Evolutionary conservation across 2,329 filamentous ascomycete genomes (phyloP), one percentile per base, ranked within the genome.

Genomic region (Colletotrichum siamense): DNA sequence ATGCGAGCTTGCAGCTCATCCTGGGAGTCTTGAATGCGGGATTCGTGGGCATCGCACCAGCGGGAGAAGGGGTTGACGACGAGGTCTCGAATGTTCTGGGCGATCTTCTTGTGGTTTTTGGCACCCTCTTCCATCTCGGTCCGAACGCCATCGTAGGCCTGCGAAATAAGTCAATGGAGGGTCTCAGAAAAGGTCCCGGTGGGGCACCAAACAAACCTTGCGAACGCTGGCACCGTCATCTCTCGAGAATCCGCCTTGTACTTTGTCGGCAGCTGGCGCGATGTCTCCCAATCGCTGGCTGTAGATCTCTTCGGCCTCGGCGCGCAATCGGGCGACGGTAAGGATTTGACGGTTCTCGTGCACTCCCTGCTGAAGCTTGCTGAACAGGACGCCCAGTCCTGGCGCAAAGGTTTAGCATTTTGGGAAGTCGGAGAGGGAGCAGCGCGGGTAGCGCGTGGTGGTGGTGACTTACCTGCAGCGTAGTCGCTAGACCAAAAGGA

Each of bases 401-500:
- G 70, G 44, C 70, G 66, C 65, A 67, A 24, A 64, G 59, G 12
- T 24, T 77, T 55, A 75, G 70, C 57, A 44, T 39, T 22, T 28
- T 63, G 13, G 18, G 9, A 6, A 61, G 65, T 52, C n/a, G 44
- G 69, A 18, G 44, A 55, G 57, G 30, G 34, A 49, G 59, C 26
- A 30, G 61, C 36, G 69, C 34, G 22, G 26, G n/a, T 22, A 26
- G 59, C 62, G 49, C 63, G 66, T 44, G 6, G 24, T 30, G 63
- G 70, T 52, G 63, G 70, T 52, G 76, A 82, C 91, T 84, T 88
- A 95, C 94, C 96, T 89, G 95, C 96, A 84, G 96, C 96, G 90
- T 99, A 99, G 91, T 99, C 97, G 84, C 92, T 92, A 78, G 97
- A 98, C 97, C 97, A 99, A 88, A 99, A 99, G 67, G 96, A 98